Evolutionary conservation across 106 monocot species (phyloP).

Genomic region (Vanilla planifolia): DNA sequence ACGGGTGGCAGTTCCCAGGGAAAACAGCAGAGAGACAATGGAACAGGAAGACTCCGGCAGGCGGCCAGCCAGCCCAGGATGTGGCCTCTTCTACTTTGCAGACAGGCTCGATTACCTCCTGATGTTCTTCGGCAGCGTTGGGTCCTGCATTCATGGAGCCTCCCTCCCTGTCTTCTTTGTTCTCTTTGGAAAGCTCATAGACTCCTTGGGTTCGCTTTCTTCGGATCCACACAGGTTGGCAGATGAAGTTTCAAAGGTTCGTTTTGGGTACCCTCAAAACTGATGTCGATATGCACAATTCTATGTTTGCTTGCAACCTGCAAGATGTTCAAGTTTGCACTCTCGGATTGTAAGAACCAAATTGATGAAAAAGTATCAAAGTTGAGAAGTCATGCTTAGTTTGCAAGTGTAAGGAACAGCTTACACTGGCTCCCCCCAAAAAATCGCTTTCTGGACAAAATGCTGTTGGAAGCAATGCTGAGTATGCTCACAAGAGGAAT

Average conservation of each 20-base stretch:
- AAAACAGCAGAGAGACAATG: background rate
- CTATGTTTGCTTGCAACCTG: no score
- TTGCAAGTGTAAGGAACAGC: no score
- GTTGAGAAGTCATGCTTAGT: no score
- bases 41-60: background rate
- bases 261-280: no score
- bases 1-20: background rate
- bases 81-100: slow-evolving; percentile 16
- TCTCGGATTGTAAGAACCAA: no score
- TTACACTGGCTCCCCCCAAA: no score
- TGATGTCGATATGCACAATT: no score
- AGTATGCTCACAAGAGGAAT: no score
- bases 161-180: slow-evolving; percentile 34
- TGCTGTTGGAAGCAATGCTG: no score
- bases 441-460: no score
- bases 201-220: slow-evolving; percentile 18
- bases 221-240: slow-evolving; percentile 10
- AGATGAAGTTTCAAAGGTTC: slow-evolving; percentile 26
- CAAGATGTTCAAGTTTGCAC: no score
- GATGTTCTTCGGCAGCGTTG: slow-evolving; percentile 26
- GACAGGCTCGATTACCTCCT: slow-evolving; percentile 20
- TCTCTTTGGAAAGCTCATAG: slow-evolving; percentile 31
- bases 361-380: no score
- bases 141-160: slow-evolving; percentile 31
- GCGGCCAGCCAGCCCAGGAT: background rate